phyloP scores from a whole-genome alignment of 2,329 filamentous ascomycete species.

The Davidsoniella virescens region DNA sequence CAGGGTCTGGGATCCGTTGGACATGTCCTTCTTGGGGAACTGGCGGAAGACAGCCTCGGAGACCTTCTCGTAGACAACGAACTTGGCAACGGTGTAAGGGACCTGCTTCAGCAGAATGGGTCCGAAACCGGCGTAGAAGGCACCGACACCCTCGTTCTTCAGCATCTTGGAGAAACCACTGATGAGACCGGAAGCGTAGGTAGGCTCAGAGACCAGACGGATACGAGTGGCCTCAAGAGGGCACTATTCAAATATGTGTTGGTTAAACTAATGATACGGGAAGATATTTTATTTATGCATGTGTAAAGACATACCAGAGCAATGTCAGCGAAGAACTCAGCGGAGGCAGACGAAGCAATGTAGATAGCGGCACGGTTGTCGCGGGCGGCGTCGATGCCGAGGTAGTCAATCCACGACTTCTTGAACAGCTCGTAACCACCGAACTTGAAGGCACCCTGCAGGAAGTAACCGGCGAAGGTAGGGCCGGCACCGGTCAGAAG shows the following conservation, averaged over 20 bases:
- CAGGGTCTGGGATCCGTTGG: conserved; percentile 53
- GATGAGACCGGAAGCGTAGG: conserved; percentile 65
- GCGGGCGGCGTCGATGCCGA: conserved; percentile 62
- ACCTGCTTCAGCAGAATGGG: conserved; percentile 76
- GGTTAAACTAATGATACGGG: background rate
- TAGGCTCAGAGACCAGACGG: conserved; percentile 77
- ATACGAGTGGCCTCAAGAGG: conserved; percentile 88
- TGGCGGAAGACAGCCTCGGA: conserved; percentile 52
- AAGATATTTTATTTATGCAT: background rate
- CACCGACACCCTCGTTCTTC: conserved; percentile 65
- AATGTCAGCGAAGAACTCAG: conserved; percentile 59
- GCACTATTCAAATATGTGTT: conserved; percentile 29
- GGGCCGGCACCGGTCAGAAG: conserved; percentile 74
- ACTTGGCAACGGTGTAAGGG: conserved; percentile 90
- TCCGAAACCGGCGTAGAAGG: conserved; percentile 85
- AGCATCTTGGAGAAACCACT: conserved; percentile 70
- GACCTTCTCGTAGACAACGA: conserved; percentile 86
- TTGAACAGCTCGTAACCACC: conserved; percentile 96
- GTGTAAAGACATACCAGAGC: conserved; percentile 34
- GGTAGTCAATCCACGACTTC: conserved; percentile 66
- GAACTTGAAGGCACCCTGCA: conserved; percentile 63
- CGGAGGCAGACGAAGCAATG: conserved; percentile 50
- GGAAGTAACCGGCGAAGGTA: conserved; percentile 81
- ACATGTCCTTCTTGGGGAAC: conserved; percentile 56
- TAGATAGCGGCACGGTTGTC: conserved; percentile 73